Conservation (phyloP, 2,329 filamentous ascomycete species). For the Sclerotinia borealis region DNA sequence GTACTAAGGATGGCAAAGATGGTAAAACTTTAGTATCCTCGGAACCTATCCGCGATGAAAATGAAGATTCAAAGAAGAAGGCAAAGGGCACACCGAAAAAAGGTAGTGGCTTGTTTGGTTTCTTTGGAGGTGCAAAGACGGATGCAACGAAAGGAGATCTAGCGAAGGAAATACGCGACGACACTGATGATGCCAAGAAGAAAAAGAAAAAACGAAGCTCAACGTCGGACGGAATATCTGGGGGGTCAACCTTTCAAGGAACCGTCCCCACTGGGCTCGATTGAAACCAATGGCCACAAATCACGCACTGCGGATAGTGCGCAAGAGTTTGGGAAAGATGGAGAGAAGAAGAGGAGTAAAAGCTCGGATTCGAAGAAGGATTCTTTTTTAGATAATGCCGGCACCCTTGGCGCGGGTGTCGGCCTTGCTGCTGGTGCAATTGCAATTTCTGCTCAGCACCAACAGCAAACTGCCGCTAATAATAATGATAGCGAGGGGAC, state of each 20-base stretch:
- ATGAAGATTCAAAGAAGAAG: constrained; percentile 35
- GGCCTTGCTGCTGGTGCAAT: constrained; percentile 49
- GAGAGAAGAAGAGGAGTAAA: constrained; percentile 27
- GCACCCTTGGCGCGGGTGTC: constrained; percentile 64
- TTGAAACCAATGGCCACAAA: constrained; percentile 20
- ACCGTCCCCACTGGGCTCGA: constrained; percentile 22
- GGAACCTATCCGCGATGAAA: constrained; percentile 34
- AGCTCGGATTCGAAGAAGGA: constrained; percentile 35
- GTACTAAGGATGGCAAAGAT: constrained; percentile 42
- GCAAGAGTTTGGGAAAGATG: constrained; percentile 20
- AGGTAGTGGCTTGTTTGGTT: constrained; percentile 40
- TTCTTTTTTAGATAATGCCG: constrained; percentile 70
- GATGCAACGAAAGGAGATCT: constrained; percentile 24
- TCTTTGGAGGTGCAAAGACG: constrained; percentile 34
- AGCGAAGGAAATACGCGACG: constrained; percentile 24
- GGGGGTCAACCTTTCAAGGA: constrained; percentile 24
- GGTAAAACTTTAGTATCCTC: constrained; percentile 43
- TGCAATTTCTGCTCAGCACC: constrained; percentile 32
- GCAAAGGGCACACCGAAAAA: constrained; percentile 34
- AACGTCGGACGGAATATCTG: constrained; percentile 23
- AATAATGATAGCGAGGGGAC: constrained; percentile 24
- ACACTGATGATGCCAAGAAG: constrained; percentile 29
- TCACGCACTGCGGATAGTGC: constrained; percentile 22
- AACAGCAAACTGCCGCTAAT: constrained; percentile 32
- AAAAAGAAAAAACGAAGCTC: constrained; percentile 31